Evolutionary conservation across 2,329 filamentous ascomycete species (phyloP).

Genomic region (Paraphoma chrysanthemicola): DNA sequence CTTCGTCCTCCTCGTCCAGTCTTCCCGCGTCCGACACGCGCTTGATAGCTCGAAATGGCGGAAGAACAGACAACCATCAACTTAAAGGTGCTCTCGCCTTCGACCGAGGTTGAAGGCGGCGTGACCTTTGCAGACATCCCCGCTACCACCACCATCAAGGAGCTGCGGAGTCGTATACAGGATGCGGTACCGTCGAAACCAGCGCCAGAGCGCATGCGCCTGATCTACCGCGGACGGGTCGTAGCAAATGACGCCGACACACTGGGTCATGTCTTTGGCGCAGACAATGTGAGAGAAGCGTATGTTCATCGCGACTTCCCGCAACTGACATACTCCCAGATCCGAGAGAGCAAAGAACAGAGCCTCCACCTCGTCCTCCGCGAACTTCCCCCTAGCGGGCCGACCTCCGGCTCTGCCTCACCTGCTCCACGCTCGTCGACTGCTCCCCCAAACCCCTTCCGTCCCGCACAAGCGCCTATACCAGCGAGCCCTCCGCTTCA

Average conservation of each 20-base stretch:
- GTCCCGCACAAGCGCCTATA: slow-evolving; percentile 20
- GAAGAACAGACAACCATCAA: slow-evolving; percentile 34
- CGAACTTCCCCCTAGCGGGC: slow-evolving; percentile 30
- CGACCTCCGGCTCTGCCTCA: slow-evolving; percentile 10
- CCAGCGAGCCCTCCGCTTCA: slow-evolving; percentile 28
- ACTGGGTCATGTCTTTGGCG: slow-evolving; percentile 59
- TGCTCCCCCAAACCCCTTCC: slow-evolving; percentile 49
- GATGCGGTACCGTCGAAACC: slow-evolving; percentile 53
- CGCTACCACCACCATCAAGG: slow-evolving; percentile 54
- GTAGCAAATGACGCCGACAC: slow-evolving; percentile 58
- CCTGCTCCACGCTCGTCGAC: slow-evolving; percentile 37
- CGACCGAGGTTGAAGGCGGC: slow-evolving; percentile 45
- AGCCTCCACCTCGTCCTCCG: slow-evolving; percentile 49
- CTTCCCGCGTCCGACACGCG: neutral
- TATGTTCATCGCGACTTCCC: neutral
- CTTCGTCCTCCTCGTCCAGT: slow-evolving; percentile 6
- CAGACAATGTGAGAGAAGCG: slow-evolving; percentile 53
- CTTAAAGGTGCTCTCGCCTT: slow-evolving; percentile 50
- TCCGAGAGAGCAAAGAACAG: slow-evolving; percentile 44
- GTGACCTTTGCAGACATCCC: slow-evolving; percentile 41
- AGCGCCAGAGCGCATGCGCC: slow-evolving; percentile 55
- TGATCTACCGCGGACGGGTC: slow-evolving; percentile 65
- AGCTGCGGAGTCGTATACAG: slow-evolving; percentile 62
- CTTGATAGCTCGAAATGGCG: slow-evolving; percentile 30
- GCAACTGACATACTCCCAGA: slow-evolving; percentile 21